Evolutionary conservation across 768 basidiomycete species (phyloP), one percentile per base, ranked within the genome.

Genomic region (Xanthoconium purpureum): DNA sequence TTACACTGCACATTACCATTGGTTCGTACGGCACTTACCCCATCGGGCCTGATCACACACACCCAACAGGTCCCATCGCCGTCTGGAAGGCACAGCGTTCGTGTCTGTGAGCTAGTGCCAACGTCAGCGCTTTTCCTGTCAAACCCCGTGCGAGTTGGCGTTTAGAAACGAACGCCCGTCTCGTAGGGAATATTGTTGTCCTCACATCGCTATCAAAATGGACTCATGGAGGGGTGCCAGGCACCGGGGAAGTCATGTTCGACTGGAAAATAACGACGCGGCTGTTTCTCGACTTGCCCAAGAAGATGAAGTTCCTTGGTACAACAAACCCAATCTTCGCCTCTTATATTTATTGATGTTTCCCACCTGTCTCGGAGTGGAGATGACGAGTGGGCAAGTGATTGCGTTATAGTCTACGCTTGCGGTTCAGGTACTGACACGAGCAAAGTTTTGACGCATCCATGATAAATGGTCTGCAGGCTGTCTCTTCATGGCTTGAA

Each of bases 381-480:
- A 61, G 13, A 52, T 52, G 43, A 52, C 51, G 17, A 45, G 17
- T 12, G 64, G 64, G 64, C 17, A 35, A 51, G 61, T 40, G 18
- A 17, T 33, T 43, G 2, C n/a, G 12, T 18, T 24, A 24, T 4
- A 4, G 24, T 24, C 4, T 38, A 20, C 24, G 13, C 30, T 44
- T 24, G 3, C 14, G 7, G 1, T 6, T 1, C n/a, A n/a, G 11
- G 6, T 14, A 9, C n/a, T 65, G 44, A 65, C 20, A 1, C 2
- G 2, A 20, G 1, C 4, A 52, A 47, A 64, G 63, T 0, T 63
- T 62, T 17, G 63, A 65, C 7, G 82, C 80, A 0, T 82, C 81
- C 1, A 84, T 84, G 84, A 76, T 85, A 66, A 85, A 84, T 58
- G 83, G 81, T 37, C 64, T 85, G 47, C 84, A 85, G 66, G 81